Conservation (phyloP, 2,329 filamentous ascomycete genomes). For the Delphinella strobiligena region DNA sequence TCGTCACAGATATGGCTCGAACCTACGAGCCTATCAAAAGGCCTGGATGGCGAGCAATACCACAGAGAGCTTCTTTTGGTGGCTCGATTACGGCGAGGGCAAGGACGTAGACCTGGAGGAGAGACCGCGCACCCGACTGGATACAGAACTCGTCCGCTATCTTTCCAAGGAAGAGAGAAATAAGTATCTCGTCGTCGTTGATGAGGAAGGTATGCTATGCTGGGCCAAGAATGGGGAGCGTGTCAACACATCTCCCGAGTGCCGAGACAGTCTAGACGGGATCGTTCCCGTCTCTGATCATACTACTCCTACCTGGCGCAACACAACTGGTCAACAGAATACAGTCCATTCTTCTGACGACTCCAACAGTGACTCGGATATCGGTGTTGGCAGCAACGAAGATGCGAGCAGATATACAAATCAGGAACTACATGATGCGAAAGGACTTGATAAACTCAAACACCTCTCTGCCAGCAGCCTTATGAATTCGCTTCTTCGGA, state of each 20-base stretch:
- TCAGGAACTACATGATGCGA: constrained; percentile 48
- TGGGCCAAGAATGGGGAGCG: constrained; percentile 74
- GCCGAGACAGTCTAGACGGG: constrained; percentile 65
- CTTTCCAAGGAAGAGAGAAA: constrained; percentile 70
- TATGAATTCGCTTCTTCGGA: constrained; percentile 66
- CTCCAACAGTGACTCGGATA: constrained; percentile 22
- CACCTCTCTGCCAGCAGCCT: constrained; percentile 61
- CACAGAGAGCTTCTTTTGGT: constrained; percentile 85
- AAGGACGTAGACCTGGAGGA: constrained; percentile 54
- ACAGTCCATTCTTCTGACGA: constrained; percentile 12
- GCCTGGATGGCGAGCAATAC: constrained; percentile 71
- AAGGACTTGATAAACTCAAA: constrained; percentile 48
- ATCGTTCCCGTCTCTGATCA: constrained; percentile 34
- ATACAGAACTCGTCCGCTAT: constrained; percentile 72
- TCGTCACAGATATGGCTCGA: constrained; percentile 80
- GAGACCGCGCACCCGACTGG: constrained; percentile 62
- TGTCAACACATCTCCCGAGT: constrained; percentile 65
- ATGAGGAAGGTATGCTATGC: constrained; percentile 60
- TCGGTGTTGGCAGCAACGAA: constrained; percentile 43
- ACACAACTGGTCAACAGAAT: constrained; percentile 18
- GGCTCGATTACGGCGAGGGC: constrained; percentile 76
- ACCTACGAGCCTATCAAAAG: constrained; percentile 68
- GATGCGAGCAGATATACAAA: constrained; percentile 54
- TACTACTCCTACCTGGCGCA: constrained; percentile 28
- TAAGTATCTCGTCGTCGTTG: constrained; percentile 68